These are phyloP conservation scores for Pulicaria dysenterica DNA, from an alignment of 129 eudicot genomes.

Conservation along the genomic window DNA sequence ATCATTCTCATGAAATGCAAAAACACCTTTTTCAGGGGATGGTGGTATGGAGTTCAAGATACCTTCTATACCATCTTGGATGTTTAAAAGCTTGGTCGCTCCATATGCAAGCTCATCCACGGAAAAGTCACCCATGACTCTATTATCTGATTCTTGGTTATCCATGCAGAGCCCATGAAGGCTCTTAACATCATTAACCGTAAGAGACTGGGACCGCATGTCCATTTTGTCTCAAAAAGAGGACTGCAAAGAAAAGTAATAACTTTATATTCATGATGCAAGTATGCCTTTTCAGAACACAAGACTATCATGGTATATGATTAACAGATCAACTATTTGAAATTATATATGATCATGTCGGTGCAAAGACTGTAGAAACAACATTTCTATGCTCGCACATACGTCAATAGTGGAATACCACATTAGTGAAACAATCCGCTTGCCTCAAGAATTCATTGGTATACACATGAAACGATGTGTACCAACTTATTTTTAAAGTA, in stretches of 20 bases:
- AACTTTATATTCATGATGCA: not conserved
- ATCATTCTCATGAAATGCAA: constrained; percentile 27
- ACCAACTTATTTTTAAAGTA: too few relatives aligned
- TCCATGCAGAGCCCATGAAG: constrained; percentile 35
- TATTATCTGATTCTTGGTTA: constrained; percentile 24
- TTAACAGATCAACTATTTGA: not conserved
- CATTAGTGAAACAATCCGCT: constrained; percentile 20
- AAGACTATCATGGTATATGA: not conserved
- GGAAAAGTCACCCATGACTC: constrained; percentile 30
- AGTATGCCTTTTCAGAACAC: not conserved
- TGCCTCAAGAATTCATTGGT: not conserved
- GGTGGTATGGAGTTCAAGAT: constrained; percentile 26
- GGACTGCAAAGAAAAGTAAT: constrained; percentile 12
- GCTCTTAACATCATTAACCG: constrained; percentile 40
- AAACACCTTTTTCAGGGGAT: constrained; percentile 11
- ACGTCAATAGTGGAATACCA: constrained; percentile 6
- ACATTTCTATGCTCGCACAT: constrained; percentile 5
- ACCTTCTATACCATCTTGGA: constrained; percentile 36
- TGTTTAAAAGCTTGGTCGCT: constrained; percentile 39
- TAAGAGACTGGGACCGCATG: constrained; percentile 37
- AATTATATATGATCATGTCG: not conserved
- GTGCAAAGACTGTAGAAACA: constrained; percentile 22
- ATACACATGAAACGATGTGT: not conserved
- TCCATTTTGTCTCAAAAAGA: constrained; percentile 44
- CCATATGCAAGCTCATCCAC: constrained; percentile 45